Percentiles rank a stretch among this genome's conserved stretches.
These are phyloP conservation scores for Magnaporthiopsis incrustans DNA, from an alignment of 2,329 filamentous ascomycete genomes.

Conservation along the genomic window DNA sequence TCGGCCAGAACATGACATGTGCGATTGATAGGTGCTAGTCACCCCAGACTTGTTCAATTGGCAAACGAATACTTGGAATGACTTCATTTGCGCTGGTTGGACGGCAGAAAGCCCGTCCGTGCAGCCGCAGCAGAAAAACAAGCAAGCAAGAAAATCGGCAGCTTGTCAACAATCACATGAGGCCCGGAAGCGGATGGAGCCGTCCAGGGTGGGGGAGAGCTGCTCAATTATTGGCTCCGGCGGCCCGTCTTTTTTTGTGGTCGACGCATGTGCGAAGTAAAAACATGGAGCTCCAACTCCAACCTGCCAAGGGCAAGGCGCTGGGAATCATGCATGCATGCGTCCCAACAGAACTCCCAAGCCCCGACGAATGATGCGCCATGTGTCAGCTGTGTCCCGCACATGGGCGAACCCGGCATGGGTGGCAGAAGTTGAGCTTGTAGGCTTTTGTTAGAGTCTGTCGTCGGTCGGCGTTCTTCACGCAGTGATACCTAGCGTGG, in stretches of 20 bases:
- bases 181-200: background rate
- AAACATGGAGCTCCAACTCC: background rate
- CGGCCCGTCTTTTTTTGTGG: background rate
- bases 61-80: too few species aligned
- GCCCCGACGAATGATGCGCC: background rate
- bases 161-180: background rate
- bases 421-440: background rate
- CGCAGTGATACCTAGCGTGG: background rate
- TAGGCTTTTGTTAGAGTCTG: background rate
- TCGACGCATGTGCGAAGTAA: background rate
- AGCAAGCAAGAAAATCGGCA: background rate
- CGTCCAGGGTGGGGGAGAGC: too few species aligned
- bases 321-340: background rate
- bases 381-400: background rate
- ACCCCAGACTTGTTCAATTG: too few species aligned
- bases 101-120: too few species aligned
- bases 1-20: too few species aligned
- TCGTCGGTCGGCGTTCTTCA: background rate
- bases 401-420: conserved; percentile 1
- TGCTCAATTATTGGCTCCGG: too few species aligned
- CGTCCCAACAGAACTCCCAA: background rate
- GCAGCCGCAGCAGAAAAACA: background rate
- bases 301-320: background rate
- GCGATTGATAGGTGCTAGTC: too few species aligned
- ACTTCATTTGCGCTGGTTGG: too few species aligned